Evolutionary conservation across 257 asterid genomes (phyloP).

Genomic region (Coffea eugenioides): DNA sequence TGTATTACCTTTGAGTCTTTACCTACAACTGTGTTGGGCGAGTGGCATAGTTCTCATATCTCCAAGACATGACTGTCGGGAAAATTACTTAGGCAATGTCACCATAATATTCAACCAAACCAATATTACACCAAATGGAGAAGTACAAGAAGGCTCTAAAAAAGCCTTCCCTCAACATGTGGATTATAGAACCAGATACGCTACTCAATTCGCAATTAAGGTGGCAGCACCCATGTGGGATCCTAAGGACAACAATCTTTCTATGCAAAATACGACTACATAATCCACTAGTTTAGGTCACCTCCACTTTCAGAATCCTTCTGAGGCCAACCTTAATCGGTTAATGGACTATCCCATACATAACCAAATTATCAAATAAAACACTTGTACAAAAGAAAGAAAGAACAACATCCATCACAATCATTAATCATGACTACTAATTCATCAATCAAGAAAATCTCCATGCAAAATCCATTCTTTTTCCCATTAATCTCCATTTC

Average conservation of each 20-base stretch:
- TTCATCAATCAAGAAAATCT: slow-evolving; percentile 4
- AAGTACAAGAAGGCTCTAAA: not conserved
- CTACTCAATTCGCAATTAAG: not conserved
- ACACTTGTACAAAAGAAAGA: too few relatives aligned
- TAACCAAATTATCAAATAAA: too few relatives aligned
- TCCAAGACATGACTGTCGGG: not conserved
- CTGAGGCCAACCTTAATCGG: not conserved
- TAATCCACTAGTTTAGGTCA: not conserved
- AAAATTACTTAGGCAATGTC: not conserved
- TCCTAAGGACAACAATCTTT: too few relatives aligned
- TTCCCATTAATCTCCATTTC: not conserved
- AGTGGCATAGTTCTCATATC: not conserved
- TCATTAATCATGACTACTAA: too few relatives aligned
- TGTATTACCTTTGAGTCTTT: not conserved
- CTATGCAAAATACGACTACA: not conserved
- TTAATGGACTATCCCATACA: not conserved
- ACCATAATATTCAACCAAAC: not conserved
- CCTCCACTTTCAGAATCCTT: not conserved
- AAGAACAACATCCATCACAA: not conserved
- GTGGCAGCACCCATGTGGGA: not conserved
- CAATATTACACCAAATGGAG: not conserved
- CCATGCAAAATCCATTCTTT: not conserved
- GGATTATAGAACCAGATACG: not conserved
- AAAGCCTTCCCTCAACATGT: not conserved
- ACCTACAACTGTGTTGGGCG: not conserved